phyloP scores from a whole-genome alignment of 2,329 filamentous ascomycete species.

The Claviceps arundinis region DNA sequence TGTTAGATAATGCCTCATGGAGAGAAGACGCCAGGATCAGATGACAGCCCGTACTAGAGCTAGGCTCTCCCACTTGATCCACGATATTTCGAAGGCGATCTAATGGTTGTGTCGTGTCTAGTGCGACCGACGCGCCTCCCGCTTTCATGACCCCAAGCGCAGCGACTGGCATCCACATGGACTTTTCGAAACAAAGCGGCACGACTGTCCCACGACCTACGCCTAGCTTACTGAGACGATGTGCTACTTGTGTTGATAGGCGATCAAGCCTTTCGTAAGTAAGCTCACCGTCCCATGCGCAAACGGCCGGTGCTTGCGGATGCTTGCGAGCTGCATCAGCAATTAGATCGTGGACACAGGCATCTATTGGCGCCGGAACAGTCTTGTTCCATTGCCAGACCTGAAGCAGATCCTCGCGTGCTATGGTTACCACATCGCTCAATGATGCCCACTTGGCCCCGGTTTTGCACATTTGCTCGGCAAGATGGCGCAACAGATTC shows the following conservation, averaged over 20 bases:
- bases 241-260: constrained; percentile 28
- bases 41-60: too few species aligned
- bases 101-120: constrained; percentile 33
- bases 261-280: constrained; percentile 32
- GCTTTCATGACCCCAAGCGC: constrained; percentile 35
- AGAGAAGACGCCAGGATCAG: not conserved
- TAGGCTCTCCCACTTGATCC: not conserved
- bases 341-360: constrained; percentile 35
- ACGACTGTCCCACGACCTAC: constrained; percentile 26
- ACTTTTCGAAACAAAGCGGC: constrained; percentile 38
- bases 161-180: constrained; percentile 30
- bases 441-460: not conserved
- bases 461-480: not conserved
- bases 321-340: constrained; percentile 21
- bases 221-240: constrained; percentile 19
- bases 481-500: too few species aligned
- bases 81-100: constrained; percentile 21
- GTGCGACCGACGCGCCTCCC: constrained; percentile 29
- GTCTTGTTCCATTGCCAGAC: constrained; percentile 33
- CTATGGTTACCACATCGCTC: not conserved
- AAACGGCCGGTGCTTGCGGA: constrained; percentile 28
- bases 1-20: not conserved
- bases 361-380: constrained; percentile 25
- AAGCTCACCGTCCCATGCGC: constrained; percentile 36
- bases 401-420: not conserved